Evolutionary conservation across 768 basidiomycete genomes (phyloP), one percentile per base, ranked within the genome.

Genomic region (Phaffia australis): DNA sequence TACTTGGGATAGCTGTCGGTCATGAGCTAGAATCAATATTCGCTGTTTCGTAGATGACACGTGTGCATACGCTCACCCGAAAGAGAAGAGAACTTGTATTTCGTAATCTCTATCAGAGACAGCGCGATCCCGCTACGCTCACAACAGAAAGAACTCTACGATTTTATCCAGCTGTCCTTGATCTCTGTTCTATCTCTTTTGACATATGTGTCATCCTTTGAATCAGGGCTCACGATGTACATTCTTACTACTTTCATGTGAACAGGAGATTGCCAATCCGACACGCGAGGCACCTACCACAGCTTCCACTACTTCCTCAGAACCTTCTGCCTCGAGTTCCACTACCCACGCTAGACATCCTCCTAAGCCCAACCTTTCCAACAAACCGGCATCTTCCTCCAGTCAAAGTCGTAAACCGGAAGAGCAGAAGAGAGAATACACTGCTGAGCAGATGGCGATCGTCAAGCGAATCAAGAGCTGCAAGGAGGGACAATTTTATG

Each of bases 401-500:
- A 15, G 8, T 19, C 52, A 52, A 52, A 27, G 25, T 15, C 35
- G n/a, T 19, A 46, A 21, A 23, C 59, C 60, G 62, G 64, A 70
- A 49, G 49, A 56, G 50, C 71, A 85, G 76, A 88, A 90, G 79
- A 81, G 89, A 75, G 88, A 88, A 58, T 95, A 88, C 76, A 94
- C 92, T 2, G 76, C 83, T 25, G 92, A 93, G 71, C 89, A 95
- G 75, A 75, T 80, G 21, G 81, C 83, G 4, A 82, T 93, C 54
- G 94, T 98, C 66, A 87, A 88, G 76, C 81, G 91, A 59, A 87
- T 98, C 56, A 82, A 86, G 72, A 75, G 79, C 35, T 98, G 94
- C 80, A 89, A 88, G 76, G 82, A 85, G 30, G 88, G 88, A 30
- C 86, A 88, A 73, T 98, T 94, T 76, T 98, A 98, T 75, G 89